Conservation (phyloP, 2,329 filamentous ascomycete species). For the Beauveria rudraprayagi region DNA sequence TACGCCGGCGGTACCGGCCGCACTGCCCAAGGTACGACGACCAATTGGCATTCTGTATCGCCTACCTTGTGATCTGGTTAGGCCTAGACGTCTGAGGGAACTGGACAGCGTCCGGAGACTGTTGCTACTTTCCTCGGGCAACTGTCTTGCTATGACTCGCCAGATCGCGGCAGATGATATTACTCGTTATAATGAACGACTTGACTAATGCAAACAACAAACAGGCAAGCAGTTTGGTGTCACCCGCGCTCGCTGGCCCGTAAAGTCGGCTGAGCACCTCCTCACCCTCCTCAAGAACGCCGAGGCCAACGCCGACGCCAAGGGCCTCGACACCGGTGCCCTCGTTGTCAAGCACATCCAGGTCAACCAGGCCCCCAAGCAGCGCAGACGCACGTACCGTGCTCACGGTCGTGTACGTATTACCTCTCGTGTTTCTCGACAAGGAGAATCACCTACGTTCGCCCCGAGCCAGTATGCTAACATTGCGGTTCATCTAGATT, state of each 20-base stretch:
- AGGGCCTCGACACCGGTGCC: slow-evolving; percentile 95
- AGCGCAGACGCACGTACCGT: slow-evolving; percentile 98
- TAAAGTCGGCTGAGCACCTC: slow-evolving; percentile 98
- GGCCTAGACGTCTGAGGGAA: background rate
- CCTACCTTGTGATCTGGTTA: background rate
- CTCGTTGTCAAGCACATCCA: slow-evolving; percentile 99
- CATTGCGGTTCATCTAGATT: slow-evolving; percentile 52
- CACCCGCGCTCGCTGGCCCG: slow-evolving; percentile 94
- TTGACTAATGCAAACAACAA: slow-evolving; percentile 21
- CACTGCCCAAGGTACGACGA: slow-evolving; percentile 86
- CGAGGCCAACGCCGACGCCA: slow-evolving; percentile 92
- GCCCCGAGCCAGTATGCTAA: background rate
- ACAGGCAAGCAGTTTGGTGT: slow-evolving; percentile 98
- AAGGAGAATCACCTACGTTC: background rate
- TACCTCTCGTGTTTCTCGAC: background rate
- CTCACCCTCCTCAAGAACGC: slow-evolving; percentile 96
- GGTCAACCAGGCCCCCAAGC: slow-evolving; percentile 99
- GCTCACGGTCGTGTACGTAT: slow-evolving; percentile 96
- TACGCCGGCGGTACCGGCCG: slow-evolving; percentile 94
- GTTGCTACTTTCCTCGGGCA: background rate
- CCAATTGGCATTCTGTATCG: background rate
- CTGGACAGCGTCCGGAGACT: background rate
- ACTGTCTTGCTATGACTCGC: background rate
- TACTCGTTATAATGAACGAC: background rate
- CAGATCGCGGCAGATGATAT: background rate